These are phyloP conservation scores for Thermothelomyces thermophilus DNA, from an alignment of 2,329 filamentous ascomycete species.

Conservation along the genomic window DNA sequence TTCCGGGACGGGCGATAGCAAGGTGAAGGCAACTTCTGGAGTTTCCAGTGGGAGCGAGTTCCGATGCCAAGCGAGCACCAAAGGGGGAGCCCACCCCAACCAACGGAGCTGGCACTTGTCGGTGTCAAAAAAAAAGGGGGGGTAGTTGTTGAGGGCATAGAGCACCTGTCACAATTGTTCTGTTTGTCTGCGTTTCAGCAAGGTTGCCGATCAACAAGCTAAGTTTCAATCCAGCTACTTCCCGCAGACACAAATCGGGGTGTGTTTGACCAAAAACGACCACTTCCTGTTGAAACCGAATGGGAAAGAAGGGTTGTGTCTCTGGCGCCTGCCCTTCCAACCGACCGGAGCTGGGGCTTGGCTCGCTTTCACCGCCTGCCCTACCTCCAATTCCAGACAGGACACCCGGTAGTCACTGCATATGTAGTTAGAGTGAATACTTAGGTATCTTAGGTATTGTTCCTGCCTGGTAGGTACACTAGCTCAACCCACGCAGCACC, in stretches of 20 bases:
- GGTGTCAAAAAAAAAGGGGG: not conserved
- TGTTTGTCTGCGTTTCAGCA: not conserved
- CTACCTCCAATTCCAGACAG: too few relatives aligned
- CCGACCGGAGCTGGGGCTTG: conserved; percentile 7
- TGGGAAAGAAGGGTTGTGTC: conserved; percentile 6
- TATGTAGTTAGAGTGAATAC: too few relatives aligned
- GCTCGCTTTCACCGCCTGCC: conserved; percentile 2
- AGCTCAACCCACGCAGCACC: not conserved
- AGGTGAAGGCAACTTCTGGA: too few relatives aligned
- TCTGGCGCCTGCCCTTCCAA: conserved; percentile 8
- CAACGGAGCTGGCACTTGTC: not conserved
- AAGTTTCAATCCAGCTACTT: not conserved
- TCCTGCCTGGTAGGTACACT: too few relatives aligned
- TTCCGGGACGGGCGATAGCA: too few relatives aligned
- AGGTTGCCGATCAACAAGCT: not conserved
- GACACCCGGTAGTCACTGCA: too few relatives aligned
- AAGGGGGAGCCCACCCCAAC: conserved; percentile 4
- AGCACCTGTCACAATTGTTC: not conserved
- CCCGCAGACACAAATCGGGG: not conserved
- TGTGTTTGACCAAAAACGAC: too few relatives aligned
- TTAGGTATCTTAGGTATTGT: too few relatives aligned
- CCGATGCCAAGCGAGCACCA: conserved; percentile 12
- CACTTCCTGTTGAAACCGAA: too few relatives aligned
- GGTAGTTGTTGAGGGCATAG: not conserved
- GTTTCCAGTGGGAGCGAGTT: conserved; percentile 5